Conservation (phyloP, 257 asterid species). For the Marsdenia floribunda region DNA sequence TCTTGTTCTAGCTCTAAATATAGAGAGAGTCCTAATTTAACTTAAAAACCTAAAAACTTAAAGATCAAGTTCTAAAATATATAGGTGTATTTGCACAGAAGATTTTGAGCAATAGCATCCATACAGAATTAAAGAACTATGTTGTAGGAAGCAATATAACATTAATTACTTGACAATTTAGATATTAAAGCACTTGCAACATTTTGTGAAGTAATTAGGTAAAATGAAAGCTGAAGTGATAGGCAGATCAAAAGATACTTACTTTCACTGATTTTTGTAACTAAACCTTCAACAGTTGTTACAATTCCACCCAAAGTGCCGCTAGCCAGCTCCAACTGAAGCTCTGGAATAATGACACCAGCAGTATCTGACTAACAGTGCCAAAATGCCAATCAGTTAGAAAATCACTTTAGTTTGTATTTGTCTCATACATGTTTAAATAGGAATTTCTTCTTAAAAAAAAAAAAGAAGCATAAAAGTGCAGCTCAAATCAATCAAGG, state of each 20-base stretch:
- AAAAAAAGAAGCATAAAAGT: not conserved
- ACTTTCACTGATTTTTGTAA: constrained; percentile 84
- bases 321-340: constrained; percentile 74
- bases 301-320: constrained; percentile 96
- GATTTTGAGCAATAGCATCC: not conserved
- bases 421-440: not conserved
- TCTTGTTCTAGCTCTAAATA: not conserved
- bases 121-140: not conserved
- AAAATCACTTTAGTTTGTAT: not conserved
- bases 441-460: constrained; percentile 16
- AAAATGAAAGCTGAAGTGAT: not conserved
- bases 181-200: not conserved
- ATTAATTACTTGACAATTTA: not conserved
- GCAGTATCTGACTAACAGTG: constrained; percentile 81
- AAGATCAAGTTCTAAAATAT: not conserved
- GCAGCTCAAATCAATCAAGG: not conserved
- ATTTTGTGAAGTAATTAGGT: not conserved
- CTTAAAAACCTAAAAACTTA: not conserved
- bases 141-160: not conserved
- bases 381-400: constrained; percentile 6
- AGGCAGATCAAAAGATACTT: constrained; percentile 22
- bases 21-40: not conserved
- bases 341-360: constrained; percentile 69
- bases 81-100: not conserved
- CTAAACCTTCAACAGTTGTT: constrained; percentile 90